Conservation (phyloP, 306 rosid genomes). For the Clitoria ternatea region DNA sequence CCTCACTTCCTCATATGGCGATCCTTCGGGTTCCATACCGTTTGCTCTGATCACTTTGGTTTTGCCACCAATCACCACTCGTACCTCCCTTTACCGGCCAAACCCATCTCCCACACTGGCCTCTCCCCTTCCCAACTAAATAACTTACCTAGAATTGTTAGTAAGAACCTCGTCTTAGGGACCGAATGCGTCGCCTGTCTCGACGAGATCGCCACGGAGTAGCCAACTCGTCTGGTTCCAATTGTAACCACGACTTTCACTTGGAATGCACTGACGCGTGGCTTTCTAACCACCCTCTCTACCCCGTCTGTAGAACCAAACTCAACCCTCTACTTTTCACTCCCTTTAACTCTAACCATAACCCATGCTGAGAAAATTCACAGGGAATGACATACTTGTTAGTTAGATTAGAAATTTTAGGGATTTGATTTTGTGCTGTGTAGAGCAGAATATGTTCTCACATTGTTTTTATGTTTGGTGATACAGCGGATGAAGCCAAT, state of each 20-base stretch:
- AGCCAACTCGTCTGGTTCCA: slow-evolving; percentile 62
- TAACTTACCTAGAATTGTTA: slow-evolving; percentile 46
- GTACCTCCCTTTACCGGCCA: slow-evolving; percentile 17
- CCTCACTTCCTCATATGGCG: slow-evolving; percentile 10
- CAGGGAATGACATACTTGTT: no score
- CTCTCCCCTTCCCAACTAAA: slow-evolving; percentile 56
- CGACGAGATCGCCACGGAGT: slow-evolving; percentile 52
- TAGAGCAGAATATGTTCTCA: no score
- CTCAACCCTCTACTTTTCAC: slow-evolving; percentile 34
- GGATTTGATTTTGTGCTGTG: no score
- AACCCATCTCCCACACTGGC: slow-evolving; percentile 35
- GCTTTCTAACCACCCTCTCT: slow-evolving; percentile 63
- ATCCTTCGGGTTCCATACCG: slow-evolving; percentile 39
- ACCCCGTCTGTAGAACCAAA: slow-evolving; percentile 69
- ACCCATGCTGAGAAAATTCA: slow-evolving; percentile 35
- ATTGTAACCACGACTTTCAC: slow-evolving; percentile 77
- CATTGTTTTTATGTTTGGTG: no score
- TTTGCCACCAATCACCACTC: slow-evolving; percentile 38
- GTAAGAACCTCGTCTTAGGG: slow-evolving; percentile 42
- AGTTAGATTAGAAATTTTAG: no score
- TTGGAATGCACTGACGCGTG: slow-evolving; percentile 69
- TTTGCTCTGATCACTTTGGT: slow-evolving; percentile 63
- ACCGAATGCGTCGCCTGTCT: slow-evolving; percentile 75
- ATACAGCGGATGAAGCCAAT: no score
- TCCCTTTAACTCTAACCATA: slow-evolving; percentile 32